Conservation (phyloP, 495 filamentous ascomycete species). For the Penicillium coprophilum region DNA sequence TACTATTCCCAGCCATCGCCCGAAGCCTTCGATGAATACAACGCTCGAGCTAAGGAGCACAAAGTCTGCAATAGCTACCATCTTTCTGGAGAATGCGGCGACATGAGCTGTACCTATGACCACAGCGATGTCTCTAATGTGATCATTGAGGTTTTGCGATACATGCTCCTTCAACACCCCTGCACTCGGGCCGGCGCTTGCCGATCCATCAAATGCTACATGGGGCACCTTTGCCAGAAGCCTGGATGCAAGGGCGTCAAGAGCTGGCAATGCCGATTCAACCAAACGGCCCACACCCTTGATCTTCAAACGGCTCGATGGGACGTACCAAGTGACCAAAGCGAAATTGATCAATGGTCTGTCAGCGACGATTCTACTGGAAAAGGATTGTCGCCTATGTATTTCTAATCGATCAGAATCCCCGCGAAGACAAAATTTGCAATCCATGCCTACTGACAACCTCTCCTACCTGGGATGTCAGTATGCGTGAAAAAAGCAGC, state of each 20-base stretch:
- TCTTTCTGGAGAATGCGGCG: constrained; percentile 39
- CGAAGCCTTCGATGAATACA: constrained; percentile 35
- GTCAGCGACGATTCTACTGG: constrained; percentile 26
- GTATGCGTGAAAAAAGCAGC: constrained; percentile 16
- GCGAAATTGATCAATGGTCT: constrained; percentile 20
- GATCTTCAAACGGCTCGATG: constrained; percentile 32
- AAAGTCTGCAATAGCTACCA: constrained; percentile 48
- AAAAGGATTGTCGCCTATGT: constrained; percentile 14
- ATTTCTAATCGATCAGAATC: constrained; percentile 4
- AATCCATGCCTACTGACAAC: constrained; percentile 12
- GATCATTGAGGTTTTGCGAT: constrained; percentile 35
- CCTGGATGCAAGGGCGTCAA: constrained; percentile 38
- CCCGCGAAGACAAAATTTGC: background rate
- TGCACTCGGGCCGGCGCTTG: constrained; percentile 37
- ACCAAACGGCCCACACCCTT: constrained; percentile 31
- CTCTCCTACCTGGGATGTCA: constrained; percentile 4
- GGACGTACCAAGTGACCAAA: constrained; percentile 29
- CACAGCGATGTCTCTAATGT: constrained; percentile 38
- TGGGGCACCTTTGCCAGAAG: constrained; percentile 49
- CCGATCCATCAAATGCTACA: constrained; percentile 43
- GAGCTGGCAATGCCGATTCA: constrained; percentile 39
- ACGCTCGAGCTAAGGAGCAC: constrained; percentile 33
- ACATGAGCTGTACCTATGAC: constrained; percentile 38
- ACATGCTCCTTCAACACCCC: constrained; percentile 39
- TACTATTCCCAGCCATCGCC: constrained; percentile 29